These are phyloP conservation scores for Fusarium verrucosum DNA, from an alignment of 2,329 filamentous ascomycete species.

Conservation along the genomic window DNA sequence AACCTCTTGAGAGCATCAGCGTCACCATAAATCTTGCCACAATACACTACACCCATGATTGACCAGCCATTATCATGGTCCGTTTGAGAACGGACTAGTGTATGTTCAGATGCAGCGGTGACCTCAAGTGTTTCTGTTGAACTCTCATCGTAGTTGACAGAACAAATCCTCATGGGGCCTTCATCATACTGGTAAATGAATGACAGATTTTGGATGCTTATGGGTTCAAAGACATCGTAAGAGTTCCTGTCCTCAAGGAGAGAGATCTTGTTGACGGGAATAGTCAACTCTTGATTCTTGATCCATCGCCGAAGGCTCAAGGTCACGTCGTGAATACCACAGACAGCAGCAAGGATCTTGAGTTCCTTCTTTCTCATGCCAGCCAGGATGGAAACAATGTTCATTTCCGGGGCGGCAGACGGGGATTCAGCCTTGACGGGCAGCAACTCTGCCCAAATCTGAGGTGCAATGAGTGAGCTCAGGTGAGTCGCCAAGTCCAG, in stretches of 20 bases:
- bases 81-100: fast-evolving
- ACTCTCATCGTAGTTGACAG: background rate
- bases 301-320: background rate
- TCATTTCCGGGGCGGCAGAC: no score
- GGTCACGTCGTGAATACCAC: background rate
- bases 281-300: background rate
- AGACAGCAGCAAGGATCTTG: background rate
- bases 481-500: background rate
- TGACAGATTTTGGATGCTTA: fast-evolving
- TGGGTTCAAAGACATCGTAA: fast-evolving
- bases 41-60: background rate
- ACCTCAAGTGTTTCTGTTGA: background rate
- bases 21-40: background rate
- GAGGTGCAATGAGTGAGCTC: background rate
- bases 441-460: background rate
- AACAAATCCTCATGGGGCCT: background rate
- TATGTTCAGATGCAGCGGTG: background rate
- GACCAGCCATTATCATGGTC: background rate
- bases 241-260: background rate
- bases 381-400: no score
- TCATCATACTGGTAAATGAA: background rate
- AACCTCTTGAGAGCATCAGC: background rate
- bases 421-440: background rate
- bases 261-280: background rate
- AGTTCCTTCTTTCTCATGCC: fast-evolving